Evolutionary conservation across 1,139 yeast genomes (phyloP).

Genomic region (Diutina siamensis): DNA sequence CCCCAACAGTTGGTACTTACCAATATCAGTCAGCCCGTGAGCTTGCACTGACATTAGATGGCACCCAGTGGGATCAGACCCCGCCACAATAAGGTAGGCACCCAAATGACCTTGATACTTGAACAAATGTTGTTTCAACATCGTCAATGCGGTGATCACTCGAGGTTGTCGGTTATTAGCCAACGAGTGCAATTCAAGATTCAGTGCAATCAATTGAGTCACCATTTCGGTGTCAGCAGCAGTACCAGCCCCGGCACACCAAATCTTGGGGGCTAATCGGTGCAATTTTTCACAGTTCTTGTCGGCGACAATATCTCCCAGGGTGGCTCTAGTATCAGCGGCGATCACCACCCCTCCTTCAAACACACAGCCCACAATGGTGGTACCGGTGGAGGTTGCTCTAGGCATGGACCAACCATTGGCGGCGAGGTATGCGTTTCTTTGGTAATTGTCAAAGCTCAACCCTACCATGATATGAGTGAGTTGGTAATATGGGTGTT

Average conservation of each 20-base stretch:
- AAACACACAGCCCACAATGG: conserved; percentile 92
- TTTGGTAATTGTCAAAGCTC: conserved; percentile 83
- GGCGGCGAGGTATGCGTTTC: conserved; percentile 63
- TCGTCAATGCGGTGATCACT: conserved; percentile 85
- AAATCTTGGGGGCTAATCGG: conserved; percentile 80
- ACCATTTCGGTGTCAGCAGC: conserved; percentile 99
- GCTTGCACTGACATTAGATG: conserved; percentile 91
- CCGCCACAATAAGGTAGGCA: conserved; percentile 93
- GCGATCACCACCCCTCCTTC: conserved; percentile 93
- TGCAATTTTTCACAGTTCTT: conserved; percentile 96
- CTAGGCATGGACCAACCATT: conserved; percentile 70
- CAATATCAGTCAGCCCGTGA: conserved; percentile 95
- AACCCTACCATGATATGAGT: conserved; percentile 61
- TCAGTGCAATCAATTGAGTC: conserved; percentile 83
- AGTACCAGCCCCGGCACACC: conserved; percentile 99
- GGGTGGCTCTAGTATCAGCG: conserved; percentile 96
- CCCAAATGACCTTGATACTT: conserved; percentile 96
- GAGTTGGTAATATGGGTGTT: background rate
- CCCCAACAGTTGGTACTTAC: conserved; percentile 84
- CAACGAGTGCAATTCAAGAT: conserved; percentile 79
- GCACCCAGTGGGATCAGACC: conserved; percentile 93
- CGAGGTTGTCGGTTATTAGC: conserved; percentile 80
- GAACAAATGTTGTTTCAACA: conserved; percentile 90
- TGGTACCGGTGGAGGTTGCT: conserved; percentile 96
- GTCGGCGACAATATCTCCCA: conserved; percentile 93